A percentile compares a stretch with the other conserved stretches of the same genome.
phyloP scores from a whole-genome alignment of 306 rosid genomes.

The Echinosophora koreensis region DNA sequence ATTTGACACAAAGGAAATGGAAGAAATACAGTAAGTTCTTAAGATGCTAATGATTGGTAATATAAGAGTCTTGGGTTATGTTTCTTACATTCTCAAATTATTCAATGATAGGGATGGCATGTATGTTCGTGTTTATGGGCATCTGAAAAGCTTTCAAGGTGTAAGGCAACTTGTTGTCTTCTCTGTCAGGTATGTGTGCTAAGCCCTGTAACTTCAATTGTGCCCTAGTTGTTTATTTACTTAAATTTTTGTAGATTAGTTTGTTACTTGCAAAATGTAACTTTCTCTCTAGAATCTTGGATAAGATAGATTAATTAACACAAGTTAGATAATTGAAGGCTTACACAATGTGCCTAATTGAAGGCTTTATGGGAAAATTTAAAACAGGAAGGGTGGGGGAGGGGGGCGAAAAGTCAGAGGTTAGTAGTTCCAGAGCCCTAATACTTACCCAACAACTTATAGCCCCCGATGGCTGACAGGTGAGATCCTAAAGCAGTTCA shows the following conservation, averaged over 20 bases:
- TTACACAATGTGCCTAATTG: background rate
- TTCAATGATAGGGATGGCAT: conserved; percentile 54
- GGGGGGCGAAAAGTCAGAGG: background rate
- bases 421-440: background rate
- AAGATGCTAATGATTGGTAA: background rate
- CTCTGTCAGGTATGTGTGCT: conserved; percentile 73
- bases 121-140: conserved; percentile 78
- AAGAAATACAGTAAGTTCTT: conserved; percentile 69
- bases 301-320: background rate
- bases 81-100: conserved; percentile 41
- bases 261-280: conserved; percentile 17
- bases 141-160: conserved; percentile 84
- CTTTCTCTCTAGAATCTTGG: conserved; percentile 32
- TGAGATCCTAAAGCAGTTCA: background rate
- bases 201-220: background rate
- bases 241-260: background rate
- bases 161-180: conserved; percentile 74
- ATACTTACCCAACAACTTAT: background rate
- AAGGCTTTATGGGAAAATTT: background rate
- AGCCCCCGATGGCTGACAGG: background rate
- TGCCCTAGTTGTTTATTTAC: background rate
- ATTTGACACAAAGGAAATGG: conserved; percentile 83
- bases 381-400: no score
- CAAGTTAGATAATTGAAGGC: background rate
- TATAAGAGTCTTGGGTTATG: background rate